Conservation (phyloP, 345 rosid genomes). For the Salix purpurea region DNA sequence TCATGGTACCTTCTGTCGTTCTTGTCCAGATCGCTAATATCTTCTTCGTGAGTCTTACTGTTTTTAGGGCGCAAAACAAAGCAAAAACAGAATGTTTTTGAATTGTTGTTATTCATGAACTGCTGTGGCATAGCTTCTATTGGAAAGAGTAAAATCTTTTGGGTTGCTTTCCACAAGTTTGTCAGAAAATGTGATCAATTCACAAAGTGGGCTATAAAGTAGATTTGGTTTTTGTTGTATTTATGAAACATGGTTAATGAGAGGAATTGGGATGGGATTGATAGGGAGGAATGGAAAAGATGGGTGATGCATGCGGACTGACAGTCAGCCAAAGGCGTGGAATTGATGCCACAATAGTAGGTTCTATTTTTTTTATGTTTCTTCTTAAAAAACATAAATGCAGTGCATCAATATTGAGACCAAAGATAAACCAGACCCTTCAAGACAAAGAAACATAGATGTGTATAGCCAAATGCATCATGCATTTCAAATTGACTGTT, state of each 20-base stretch:
- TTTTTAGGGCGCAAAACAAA: slow-evolving; percentile 40
- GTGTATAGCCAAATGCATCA: not conserved
- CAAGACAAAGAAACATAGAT: not conserved
- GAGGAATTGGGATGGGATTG: slow-evolving; percentile 56
- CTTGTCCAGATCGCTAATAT: slow-evolving; percentile 98
- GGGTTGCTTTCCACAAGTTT: not conserved
- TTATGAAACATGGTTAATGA: slow-evolving; percentile 34
- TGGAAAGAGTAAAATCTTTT: not conserved
- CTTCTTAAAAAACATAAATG: slow-evolving; percentile 9
- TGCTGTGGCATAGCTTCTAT: slow-evolving; percentile 15
- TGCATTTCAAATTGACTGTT: not conserved
- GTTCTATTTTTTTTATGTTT: slow-evolving; percentile 42
- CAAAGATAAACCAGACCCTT: slow-evolving; percentile 5
- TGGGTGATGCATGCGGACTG: slow-evolving; percentile 77
- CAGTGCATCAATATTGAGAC: not conserved
- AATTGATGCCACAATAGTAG: slow-evolving; percentile 65
- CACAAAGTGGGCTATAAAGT: not conserved
- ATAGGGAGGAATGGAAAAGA: slow-evolving; percentile 83
- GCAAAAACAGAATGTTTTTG: slow-evolving; percentile 4
- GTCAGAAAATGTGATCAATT: not conserved
- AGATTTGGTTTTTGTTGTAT: slow-evolving; percentile 12
- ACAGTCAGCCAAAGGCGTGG: slow-evolving; percentile 67
- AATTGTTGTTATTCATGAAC: slow-evolving; percentile 15
- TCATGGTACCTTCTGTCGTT: slow-evolving; percentile 92
- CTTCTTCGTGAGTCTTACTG: slow-evolving; percentile 83